Evolutionary conservation across 805 yeast species (phyloP).

Genomic region (Ogataea angusta): DNA sequence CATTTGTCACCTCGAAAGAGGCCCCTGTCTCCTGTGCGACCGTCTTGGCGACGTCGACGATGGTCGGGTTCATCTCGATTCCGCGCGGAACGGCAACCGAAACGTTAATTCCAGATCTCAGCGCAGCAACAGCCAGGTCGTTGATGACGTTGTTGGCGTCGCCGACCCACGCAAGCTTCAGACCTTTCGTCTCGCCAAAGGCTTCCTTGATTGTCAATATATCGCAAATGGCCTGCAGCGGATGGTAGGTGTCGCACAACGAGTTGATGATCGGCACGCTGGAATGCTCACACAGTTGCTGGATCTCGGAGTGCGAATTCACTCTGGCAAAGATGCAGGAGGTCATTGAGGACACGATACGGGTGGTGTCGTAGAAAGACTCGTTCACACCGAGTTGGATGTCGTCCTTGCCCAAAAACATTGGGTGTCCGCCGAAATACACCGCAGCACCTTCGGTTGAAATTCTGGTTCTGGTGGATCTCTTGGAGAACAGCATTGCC

Average conservation of each 20-base stretch:
- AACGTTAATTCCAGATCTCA: slow-evolving; percentile 79
- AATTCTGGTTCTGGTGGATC: slow-evolving; percentile 93
- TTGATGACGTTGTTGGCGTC: slow-evolving; percentile 95
- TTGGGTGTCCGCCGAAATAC: slow-evolving; percentile 91
- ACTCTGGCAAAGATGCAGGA: slow-evolving; percentile 98
- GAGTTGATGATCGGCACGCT: slow-evolving; percentile 91
- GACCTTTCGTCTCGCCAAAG: slow-evolving; percentile 51
- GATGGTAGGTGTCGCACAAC: slow-evolving; percentile 89
- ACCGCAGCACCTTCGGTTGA: slow-evolving; percentile 93
- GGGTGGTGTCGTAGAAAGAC: slow-evolving; percentile 81
- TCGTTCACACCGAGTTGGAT: slow-evolving; percentile 97
- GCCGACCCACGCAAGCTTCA: slow-evolving; percentile 93
- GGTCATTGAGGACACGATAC: slow-evolving; percentile 91
- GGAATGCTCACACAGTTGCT: slow-evolving; percentile 72
- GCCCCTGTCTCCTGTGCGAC: slow-evolving; percentile 52
- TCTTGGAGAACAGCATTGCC: slow-evolving; percentile 80
- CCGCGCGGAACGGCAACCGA: slow-evolving; percentile 82
- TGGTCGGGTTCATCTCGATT: slow-evolving; percentile 56
- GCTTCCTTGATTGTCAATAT: slow-evolving; percentile 80
- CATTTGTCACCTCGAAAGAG: slow-evolving; percentile 57
- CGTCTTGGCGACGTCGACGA: slow-evolving; percentile 51
- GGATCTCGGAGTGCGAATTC: slow-evolving; percentile 76
- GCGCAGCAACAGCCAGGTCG: slow-evolving; percentile 85
- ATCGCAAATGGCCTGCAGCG: slow-evolving; percentile 93
- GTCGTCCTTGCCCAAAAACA: slow-evolving; percentile 95